phyloP scores from a whole-genome alignment of 495 filamentous ascomycete species.

The Pyronema omphalodes region DNA sequence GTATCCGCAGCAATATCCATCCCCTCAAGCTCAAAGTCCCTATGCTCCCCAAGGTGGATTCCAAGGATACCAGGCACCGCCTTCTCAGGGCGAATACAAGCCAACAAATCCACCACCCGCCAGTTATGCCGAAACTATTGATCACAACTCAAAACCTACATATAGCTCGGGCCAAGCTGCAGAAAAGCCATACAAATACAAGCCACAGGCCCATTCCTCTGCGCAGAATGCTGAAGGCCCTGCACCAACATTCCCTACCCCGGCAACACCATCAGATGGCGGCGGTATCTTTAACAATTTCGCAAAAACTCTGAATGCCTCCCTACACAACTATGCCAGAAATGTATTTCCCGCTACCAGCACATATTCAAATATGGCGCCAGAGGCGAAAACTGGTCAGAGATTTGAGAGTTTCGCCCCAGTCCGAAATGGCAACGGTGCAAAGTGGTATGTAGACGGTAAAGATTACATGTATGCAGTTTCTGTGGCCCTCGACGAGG shows the following conservation, averaged over 20 bases:
- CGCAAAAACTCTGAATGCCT: conserved; percentile 13
- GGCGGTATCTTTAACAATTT: conserved; percentile 13
- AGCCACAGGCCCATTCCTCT: conserved; percentile 14
- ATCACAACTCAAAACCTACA: not conserved
- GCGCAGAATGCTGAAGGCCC: conserved; percentile 1
- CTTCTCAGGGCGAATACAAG: not conserved
- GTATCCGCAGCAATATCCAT: not conserved
- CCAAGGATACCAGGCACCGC: not conserved
- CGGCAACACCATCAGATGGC: not conserved
- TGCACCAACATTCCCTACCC: not conserved
- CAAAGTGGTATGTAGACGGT: conserved; percentile 89
- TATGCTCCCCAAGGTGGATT: not conserved
- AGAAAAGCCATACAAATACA: conserved; percentile 1
- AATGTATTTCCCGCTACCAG: conserved; percentile 19
- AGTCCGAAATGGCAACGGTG: conserved; percentile 40
- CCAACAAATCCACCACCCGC: not conserved
- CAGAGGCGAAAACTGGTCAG: conserved; percentile 30
- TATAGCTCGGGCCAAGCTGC: not conserved
- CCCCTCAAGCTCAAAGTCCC: conserved; percentile 2
- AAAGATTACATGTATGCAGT: conserved; percentile 87
- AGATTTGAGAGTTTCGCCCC: conserved; percentile 74
- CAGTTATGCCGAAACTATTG: not conserved
- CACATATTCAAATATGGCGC: conserved; percentile 4
- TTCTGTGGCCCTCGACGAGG: conserved; percentile 63
- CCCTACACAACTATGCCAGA: conserved; percentile 18